Conservation (phyloP, 805 yeast species). For the Grigorovia humatica region DNA sequence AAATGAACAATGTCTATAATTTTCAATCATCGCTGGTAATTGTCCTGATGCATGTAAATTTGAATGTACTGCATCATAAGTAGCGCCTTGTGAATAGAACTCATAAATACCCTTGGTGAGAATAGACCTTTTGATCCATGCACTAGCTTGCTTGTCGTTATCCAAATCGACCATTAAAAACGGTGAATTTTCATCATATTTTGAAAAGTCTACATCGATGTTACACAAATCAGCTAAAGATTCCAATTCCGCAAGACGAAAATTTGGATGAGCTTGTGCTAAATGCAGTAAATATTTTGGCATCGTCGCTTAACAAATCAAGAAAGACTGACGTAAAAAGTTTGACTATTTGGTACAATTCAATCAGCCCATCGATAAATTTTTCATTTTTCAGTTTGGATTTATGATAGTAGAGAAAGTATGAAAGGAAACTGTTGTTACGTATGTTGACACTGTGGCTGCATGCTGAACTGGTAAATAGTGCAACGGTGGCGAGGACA, state of each 20-base stretch:
- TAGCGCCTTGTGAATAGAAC: conserved; percentile 60
- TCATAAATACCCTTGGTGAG: conserved; percentile 72
- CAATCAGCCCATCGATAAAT: not conserved
- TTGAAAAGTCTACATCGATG: conserved; percentile 48
- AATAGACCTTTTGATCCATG: conserved; percentile 56
- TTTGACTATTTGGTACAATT: too few species aligned
- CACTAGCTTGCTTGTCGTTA: conserved; percentile 55
- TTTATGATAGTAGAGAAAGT: not conserved
- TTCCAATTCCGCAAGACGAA: conserved; percentile 73
- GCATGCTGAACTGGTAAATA: too few species aligned
- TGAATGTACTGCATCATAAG: conserved; percentile 48
- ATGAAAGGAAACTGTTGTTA: not conserved
- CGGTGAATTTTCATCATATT: conserved; percentile 53
- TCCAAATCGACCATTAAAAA: conserved; percentile 59
- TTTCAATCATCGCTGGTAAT: conserved; percentile 7
- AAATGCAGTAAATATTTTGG: conserved; percentile 60
- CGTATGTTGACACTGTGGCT: too few species aligned
- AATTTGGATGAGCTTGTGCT: conserved; percentile 75
- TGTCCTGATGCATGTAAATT: conserved; percentile 20
- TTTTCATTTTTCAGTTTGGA: not conserved
- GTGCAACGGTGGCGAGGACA: not conserved
- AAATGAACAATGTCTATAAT: conserved; percentile 37
- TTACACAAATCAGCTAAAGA: conserved; percentile 62
- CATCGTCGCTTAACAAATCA: not conserved
- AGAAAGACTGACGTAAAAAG: too few species aligned